Conservation (phyloP, 805 yeast species). For the Starmerella floricola region DNA sequence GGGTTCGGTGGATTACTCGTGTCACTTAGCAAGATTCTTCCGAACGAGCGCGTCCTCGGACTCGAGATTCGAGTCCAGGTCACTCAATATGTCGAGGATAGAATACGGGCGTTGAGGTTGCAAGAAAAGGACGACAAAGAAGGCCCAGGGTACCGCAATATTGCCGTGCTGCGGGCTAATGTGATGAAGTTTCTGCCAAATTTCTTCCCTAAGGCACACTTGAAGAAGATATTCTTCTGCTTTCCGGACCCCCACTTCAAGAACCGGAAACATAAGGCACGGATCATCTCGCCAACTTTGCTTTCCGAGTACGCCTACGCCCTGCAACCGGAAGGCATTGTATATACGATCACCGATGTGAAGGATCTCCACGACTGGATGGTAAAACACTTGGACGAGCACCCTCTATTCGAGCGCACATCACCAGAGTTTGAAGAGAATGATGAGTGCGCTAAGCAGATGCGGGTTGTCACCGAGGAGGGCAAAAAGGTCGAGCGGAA, state of each 20-base stretch:
- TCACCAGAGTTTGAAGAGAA: conserved; percentile 62
- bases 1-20: conserved; percentile 90
- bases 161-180: conserved; percentile 83
- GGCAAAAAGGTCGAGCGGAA: conserved; percentile 93
- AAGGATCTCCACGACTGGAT: conserved; percentile 90
- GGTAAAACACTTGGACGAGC: conserved; percentile 81
- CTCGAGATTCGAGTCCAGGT: conserved; percentile 98
- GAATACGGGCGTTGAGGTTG: conserved; percentile 77
- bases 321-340: conserved; percentile 69
- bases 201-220: conserved; percentile 71
- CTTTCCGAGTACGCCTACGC: conserved; percentile 87
- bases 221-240: conserved; percentile 89
- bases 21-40: conserved; percentile 65
- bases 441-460: conserved; percentile 73
- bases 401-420: conserved; percentile 80
- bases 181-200: conserved; percentile 97
- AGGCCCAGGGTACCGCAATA: conserved; percentile 53
- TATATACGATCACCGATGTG: conserved; percentile 94
- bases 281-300: conserved; percentile 83
- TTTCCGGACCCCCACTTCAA: conserved; percentile 99
- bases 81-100: conserved; percentile 90
- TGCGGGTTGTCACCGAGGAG: conserved; percentile 92
- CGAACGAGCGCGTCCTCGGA: conserved; percentile 67
- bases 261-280: conserved; percentile 91
- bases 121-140: conserved; percentile 30